These are phyloP conservation scores for Penicillium glabrum DNA, from an alignment of 2,329 filamentous ascomycete species.

Conservation along the genomic window DNA sequence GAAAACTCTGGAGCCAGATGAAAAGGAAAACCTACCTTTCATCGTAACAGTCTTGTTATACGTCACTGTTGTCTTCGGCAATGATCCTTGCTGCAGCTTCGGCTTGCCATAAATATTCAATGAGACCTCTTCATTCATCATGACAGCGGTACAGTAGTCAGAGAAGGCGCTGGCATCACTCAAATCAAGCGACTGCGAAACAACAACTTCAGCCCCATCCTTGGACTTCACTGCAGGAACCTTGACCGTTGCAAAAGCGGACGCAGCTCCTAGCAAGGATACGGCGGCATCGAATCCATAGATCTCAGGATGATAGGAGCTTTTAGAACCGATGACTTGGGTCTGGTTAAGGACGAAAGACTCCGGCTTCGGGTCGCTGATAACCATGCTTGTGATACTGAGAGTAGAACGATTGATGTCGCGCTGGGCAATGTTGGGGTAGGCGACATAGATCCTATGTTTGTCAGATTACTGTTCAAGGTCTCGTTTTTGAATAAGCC, in stretches of 20 bases:
- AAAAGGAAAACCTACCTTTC: slow-evolving; percentile 47
- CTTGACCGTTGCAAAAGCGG: slow-evolving; percentile 46
- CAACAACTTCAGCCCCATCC: slow-evolving; percentile 41
- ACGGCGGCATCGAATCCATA: slow-evolving; percentile 55
- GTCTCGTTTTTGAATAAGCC: no score
- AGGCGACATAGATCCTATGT: slow-evolving; percentile 55
- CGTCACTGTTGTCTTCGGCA: slow-evolving; percentile 52
- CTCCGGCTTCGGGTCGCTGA: slow-evolving; percentile 51
- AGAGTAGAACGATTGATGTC: slow-evolving; percentile 55
- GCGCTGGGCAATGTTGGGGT: slow-evolving; percentile 58
- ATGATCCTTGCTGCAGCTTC: slow-evolving; percentile 49
- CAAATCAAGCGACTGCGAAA: slow-evolving; percentile 49
- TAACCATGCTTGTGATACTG: slow-evolving; percentile 50
- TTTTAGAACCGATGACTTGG: slow-evolving; percentile 49
- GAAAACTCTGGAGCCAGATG: background rate
- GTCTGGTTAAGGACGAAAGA: slow-evolving; percentile 51
- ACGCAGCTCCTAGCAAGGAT: slow-evolving; percentile 44
- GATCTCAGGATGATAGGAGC: slow-evolving; percentile 55
- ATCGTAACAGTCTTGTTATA: slow-evolving; percentile 60
- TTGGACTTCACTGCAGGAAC: slow-evolving; percentile 48
- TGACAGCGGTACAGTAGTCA: slow-evolving; percentile 50
- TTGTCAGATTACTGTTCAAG: background rate
- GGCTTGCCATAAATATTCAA: slow-evolving; percentile 55
- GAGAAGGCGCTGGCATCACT: slow-evolving; percentile 47
- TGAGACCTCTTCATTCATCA: slow-evolving; percentile 50